phyloP scores from a whole-genome alignment of 2,329 filamentous ascomycete genomes.

The Colletotrichum eleusines region DNA sequence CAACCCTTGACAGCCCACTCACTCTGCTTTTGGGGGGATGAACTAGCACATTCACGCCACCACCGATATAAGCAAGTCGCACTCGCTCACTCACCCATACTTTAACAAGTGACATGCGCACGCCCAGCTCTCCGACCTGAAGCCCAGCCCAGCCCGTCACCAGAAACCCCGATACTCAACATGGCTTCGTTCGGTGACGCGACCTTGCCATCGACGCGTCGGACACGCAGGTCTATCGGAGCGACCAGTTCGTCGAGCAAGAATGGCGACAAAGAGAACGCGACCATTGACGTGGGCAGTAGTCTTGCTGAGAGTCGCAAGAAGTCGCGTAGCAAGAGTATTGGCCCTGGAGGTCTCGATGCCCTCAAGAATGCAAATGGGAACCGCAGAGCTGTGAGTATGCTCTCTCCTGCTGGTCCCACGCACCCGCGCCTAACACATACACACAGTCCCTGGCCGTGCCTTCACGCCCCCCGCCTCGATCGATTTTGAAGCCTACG shows the following conservation, averaged over 20 bases:
- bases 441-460: slow-evolving; percentile 66
- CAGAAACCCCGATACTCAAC: slow-evolving; percentile 24
- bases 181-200: slow-evolving; percentile 58
- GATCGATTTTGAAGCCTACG: slow-evolving; percentile 86
- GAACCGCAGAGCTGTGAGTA: slow-evolving; percentile 81
- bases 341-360: slow-evolving; percentile 91
- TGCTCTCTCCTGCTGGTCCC: not conserved
- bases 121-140: slow-evolving; percentile 14
- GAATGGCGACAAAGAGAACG: slow-evolving; percentile 80
- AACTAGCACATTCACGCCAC: slow-evolving; percentile 43
- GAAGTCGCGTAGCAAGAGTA: slow-evolving; percentile 93
- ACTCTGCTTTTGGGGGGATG: slow-evolving; percentile 42
- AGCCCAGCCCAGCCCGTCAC: slow-evolving; percentile 12
- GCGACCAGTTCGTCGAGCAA: slow-evolving; percentile 30
- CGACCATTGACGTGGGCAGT: slow-evolving; percentile 73
- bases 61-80: slow-evolving; percentile 23
- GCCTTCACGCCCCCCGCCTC: slow-evolving; percentile 63
- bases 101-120: slow-evolving; percentile 40
- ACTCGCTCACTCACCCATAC: slow-evolving; percentile 35
- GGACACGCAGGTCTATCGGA: slow-evolving; percentile 79
- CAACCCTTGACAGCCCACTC: slow-evolving; percentile 34
- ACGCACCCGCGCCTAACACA: slow-evolving; percentile 42
- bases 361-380: slow-evolving; percentile 80
- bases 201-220: slow-evolving; percentile 68
- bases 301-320: slow-evolving; percentile 64